Conservation (phyloP, 1,139 yeast species). For the Yamadazyma epiphylla region DNA sequence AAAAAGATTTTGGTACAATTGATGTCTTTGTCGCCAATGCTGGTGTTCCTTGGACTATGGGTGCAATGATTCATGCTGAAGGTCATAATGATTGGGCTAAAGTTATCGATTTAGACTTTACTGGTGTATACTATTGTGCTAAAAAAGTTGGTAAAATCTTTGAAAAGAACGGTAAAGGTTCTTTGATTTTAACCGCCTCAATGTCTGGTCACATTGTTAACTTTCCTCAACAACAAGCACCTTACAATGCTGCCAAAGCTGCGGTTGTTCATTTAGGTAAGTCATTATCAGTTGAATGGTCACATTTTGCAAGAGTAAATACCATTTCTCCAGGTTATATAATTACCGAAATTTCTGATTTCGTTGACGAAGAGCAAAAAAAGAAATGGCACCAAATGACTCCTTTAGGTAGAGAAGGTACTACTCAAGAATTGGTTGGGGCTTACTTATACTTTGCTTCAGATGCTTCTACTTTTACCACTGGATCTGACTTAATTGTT, state of each 20-base stretch:
- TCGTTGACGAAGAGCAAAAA: slow-evolving; percentile 29
- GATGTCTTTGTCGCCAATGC: slow-evolving; percentile 91
- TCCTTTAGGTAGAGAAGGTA: slow-evolving; percentile 79
- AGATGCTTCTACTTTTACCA: slow-evolving; percentile 76
- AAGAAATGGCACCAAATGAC: slow-evolving; percentile 45
- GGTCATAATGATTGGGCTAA: slow-evolving; percentile 56
- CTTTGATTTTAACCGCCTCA: slow-evolving; percentile 74
- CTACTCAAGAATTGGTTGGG: slow-evolving; percentile 78
- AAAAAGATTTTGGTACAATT: slow-evolving; percentile 67
- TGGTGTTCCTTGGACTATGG: slow-evolving; percentile 84
- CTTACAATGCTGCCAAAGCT: slow-evolving; percentile 84
- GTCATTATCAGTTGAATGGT: slow-evolving; percentile 85
- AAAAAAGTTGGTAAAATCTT: slow-evolving; percentile 68
- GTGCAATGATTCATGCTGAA: slow-evolving; percentile 58
- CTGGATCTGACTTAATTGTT: slow-evolving; percentile 78
- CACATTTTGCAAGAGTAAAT: slow-evolving; percentile 72
- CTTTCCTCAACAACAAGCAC: slow-evolving; percentile 80
- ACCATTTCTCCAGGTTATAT: slow-evolving; percentile 82
- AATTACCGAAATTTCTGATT: slow-evolving; percentile 49
- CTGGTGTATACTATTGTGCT: slow-evolving; percentile 76
- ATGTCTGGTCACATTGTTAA: slow-evolving; percentile 85
- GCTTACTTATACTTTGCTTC: slow-evolving; percentile 78
- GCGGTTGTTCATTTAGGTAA: slow-evolving; percentile 77
- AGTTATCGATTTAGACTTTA: slow-evolving; percentile 67
- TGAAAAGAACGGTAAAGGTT: slow-evolving; percentile 65